Base-by-base conservation (phyloP, 192 early-diverging fungal genomes). In the Pecoramyces ruminantium region DNA sequence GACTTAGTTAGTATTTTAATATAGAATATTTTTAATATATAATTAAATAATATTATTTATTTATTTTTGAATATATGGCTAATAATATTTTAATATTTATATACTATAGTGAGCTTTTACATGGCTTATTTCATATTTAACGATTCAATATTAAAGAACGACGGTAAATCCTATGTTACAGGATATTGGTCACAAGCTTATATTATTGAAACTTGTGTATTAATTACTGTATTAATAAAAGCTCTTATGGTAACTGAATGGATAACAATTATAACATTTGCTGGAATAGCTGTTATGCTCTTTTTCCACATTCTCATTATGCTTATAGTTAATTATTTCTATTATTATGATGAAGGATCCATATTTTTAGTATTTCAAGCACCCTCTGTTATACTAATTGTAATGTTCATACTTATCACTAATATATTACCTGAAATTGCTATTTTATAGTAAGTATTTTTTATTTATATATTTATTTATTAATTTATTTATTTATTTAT, bases 111-210 rank as follows among this genome's bases (percentile, higher is more conserved):
- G 51, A 67, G 25, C 8, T 67, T 67, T 8, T 67, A 67, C 9
- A 67, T 67, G 51, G 25, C 9, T 4, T 67, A 8, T 9, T 27
- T n/a, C 18, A n/a, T 25, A 67, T 67, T 67, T 9, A 67, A 67
- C n/a, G 51, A 67, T n/a, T 67, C 51, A 21, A n/a, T 67, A n/a
- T 0, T 67, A 2, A 67, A n/a, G 4, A 11, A 8, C 11, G 51
- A 67, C 11, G 51, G 51, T 8, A 67, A 67, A 67, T 27, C 51
- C 4, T 67, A 21, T 67, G 51, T 27, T 18, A 81, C 85, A 28
- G 86, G 87, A 4, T 90, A 90, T 80, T 90, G 85, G 83, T 80
- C 84, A 16, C 83, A 86, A 58, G 80, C 78, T 29, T 90, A 87
- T 81, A 80, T 87, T 34, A 87, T 86, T 29, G 83, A 82, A 11